These are phyloP conservation scores for Pichia terricola DNA, from an alignment of 1,139 yeast species.

Conservation along the genomic window DNA sequence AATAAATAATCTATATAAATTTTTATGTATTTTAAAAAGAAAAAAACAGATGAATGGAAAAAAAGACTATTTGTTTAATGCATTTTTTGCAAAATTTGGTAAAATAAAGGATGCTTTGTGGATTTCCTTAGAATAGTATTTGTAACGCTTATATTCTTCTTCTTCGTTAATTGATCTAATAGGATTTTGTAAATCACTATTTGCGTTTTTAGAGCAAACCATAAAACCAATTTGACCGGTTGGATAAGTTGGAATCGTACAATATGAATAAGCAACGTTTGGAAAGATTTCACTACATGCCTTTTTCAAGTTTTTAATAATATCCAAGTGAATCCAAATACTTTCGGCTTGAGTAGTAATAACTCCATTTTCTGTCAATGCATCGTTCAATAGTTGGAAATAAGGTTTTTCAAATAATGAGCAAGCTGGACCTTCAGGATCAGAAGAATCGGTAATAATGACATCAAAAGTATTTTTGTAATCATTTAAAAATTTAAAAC, in stretches of 20 bases:
- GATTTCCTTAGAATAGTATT: conserved; percentile 69
- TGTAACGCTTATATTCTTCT: conserved; percentile 56
- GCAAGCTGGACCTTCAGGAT: conserved; percentile 96
- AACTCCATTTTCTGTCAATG: conserved; percentile 78
- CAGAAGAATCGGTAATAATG: conserved; percentile 88
- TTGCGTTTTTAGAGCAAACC: conserved; percentile 74
- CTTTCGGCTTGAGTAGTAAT: conserved; percentile 82
- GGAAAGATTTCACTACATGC: conserved; percentile 80
- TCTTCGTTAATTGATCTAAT: conserved; percentile 54
- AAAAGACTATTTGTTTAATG: conserved; percentile 4
- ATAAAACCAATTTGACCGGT: conserved; percentile 91
- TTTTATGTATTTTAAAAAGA: too few species aligned
- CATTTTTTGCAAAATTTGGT: conserved; percentile 71
- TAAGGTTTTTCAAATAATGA: conserved; percentile 79
- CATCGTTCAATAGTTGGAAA: conserved; percentile 68
- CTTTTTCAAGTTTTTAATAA: conserved; percentile 63
- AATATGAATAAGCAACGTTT: conserved; percentile 76
- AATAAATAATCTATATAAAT: background rate
- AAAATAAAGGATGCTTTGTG: conserved; percentile 81
- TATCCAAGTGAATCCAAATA: conserved; percentile 79
- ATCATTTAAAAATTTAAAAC: conserved; percentile 67
- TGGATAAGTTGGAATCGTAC: conserved; percentile 88
- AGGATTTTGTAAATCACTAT: conserved; percentile 57
- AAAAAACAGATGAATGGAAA: background rate
- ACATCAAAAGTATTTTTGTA: conserved; percentile 66